These are phyloP conservation scores for Rhodomyrtus psidioides DNA, from an alignment of 441 rosid species.

Conservation along the genomic window DNA sequence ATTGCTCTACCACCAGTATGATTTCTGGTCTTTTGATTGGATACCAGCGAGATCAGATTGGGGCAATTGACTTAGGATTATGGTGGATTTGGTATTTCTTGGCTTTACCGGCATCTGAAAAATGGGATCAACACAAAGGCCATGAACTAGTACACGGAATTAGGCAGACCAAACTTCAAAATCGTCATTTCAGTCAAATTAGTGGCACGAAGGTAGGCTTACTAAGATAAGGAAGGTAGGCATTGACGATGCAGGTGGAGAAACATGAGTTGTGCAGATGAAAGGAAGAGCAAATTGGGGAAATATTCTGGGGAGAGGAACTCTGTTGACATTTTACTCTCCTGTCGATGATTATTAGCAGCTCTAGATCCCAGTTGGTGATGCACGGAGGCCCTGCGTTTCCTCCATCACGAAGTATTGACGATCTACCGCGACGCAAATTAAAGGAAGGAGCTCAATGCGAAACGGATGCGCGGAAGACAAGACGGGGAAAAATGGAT, in stretches of 20 bases:
- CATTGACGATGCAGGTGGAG: not conserved
- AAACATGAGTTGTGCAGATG: not conserved
- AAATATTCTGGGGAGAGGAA: not conserved
- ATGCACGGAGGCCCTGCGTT: not conserved
- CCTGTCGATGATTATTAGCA: not conserved
- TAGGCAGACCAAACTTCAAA: not conserved
- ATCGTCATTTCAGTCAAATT: not conserved
- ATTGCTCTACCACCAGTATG: not conserved
- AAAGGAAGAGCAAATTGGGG: not conserved
- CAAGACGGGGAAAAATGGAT: not conserved
- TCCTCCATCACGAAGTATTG: not conserved
- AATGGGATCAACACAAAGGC: not conserved
- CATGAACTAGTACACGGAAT: not conserved
- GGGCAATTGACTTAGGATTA: not conserved
- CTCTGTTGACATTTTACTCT: not conserved
- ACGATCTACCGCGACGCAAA: not conserved
- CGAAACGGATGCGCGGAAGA: not conserved
- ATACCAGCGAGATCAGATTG: not conserved
- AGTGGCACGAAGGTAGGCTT: not conserved
- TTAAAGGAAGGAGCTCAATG: not conserved
- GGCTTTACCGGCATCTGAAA: not conserved
- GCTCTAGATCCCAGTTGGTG: not conserved
- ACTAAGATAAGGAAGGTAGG: not conserved
- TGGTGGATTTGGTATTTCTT: not conserved
- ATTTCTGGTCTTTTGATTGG: not conserved